phyloP scores from a whole-genome alignment of 352 stramenopile species.

The Pythium scleroteichum region DNA sequence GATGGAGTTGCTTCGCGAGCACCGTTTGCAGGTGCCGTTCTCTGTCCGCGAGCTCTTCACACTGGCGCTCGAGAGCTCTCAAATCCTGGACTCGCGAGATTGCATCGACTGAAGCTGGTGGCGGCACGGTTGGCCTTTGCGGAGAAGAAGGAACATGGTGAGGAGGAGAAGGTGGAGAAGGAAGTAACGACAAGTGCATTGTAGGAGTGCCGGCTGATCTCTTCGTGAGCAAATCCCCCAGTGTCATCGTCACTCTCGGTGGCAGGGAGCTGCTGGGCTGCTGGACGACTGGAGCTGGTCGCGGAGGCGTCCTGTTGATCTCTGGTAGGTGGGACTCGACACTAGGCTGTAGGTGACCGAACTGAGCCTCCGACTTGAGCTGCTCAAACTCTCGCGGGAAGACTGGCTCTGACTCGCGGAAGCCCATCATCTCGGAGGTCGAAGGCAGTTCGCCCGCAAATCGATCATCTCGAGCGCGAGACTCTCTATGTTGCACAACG shows the following conservation, averaged over 20 bases:
- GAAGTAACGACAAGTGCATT: not conserved
- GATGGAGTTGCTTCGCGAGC: conserved; percentile 19
- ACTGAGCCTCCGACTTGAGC: not conserved
- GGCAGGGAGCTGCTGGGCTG: too few species aligned
- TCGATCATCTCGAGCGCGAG: conserved; percentile 1
- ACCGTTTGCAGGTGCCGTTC: conserved; percentile 15
- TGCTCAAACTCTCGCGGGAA: not conserved
- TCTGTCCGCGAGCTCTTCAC: conserved; percentile 16
- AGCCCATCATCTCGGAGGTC: conserved; percentile 46
- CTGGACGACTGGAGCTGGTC: not conserved
- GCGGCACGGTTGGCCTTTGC: not conserved
- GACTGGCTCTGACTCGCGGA: conserved; percentile 16
- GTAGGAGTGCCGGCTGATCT: not conserved
- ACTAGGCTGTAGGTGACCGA: not conserved
- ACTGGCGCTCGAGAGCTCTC: conserved; percentile 4
- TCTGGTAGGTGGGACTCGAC: too few species aligned
- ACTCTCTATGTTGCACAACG: too few species aligned
- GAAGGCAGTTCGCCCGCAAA: conserved; percentile 33
- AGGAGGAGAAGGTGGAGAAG: not conserved
- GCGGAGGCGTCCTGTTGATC: not conserved
- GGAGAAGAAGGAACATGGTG: not conserved
- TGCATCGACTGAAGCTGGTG: not conserved
- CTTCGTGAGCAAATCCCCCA: conserved; percentile 20
- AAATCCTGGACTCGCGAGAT: conserved; percentile 2
- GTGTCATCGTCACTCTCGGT: conserved; percentile 15